phyloP scores from a whole-genome alignment of 1,284 basidiomycete genomes.

The Flammula alnicola region DNA sequence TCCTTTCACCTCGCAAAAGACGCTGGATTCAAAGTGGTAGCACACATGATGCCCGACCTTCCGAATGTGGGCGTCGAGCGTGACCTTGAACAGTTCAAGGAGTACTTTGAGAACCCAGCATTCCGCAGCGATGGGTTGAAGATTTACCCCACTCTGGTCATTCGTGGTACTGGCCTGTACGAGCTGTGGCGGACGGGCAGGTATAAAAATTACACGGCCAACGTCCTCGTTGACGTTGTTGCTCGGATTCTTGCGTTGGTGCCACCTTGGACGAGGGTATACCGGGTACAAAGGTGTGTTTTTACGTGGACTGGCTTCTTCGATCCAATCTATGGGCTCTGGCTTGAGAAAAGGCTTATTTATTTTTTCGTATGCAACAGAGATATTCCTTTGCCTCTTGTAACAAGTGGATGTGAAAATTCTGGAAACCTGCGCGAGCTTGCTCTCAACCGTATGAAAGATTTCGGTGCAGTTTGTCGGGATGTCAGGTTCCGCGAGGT shows the following conservation, averaged over 20 bases:
- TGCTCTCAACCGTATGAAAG: constrained; percentile 97
- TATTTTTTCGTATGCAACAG: constrained; percentile 53
- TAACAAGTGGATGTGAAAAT: constrained; percentile 97
- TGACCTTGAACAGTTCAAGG: constrained; percentile 98
- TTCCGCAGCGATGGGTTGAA: constrained; percentile 98
- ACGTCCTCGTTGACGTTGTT: constrained; percentile 96
- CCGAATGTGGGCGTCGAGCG: constrained; percentile 98
- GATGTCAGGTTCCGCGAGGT: constrained; percentile 99
- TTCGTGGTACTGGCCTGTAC: constrained; percentile 96
- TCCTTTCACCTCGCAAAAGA: constrained; percentile 99
- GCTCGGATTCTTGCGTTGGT: constrained; percentile 96
- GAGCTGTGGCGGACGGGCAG: constrained; percentile 96
- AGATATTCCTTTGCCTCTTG: constrained; percentile 95
- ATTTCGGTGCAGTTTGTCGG: constrained; percentile 97
- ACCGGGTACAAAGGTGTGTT: constrained; percentile 89
- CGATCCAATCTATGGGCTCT: constrained; percentile 14
- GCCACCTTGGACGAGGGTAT: constrained; percentile 98
- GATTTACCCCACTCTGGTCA: constrained; percentile 98
- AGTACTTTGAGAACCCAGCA: constrained; percentile 98
- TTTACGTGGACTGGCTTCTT: constrained; percentile 13
- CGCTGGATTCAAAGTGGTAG: constrained; percentile 98
- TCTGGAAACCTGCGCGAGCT: constrained; percentile 96
- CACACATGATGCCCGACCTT: constrained; percentile 98
- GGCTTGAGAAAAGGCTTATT: constrained; percentile 8
- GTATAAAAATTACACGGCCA: constrained; percentile 99